A percentile compares a stretch with the other conserved stretches of the same genome.
Evolutionary conservation across 169 alveolate species (phyloP).

Genomic region (Besnoitia besnoiti): DNA sequence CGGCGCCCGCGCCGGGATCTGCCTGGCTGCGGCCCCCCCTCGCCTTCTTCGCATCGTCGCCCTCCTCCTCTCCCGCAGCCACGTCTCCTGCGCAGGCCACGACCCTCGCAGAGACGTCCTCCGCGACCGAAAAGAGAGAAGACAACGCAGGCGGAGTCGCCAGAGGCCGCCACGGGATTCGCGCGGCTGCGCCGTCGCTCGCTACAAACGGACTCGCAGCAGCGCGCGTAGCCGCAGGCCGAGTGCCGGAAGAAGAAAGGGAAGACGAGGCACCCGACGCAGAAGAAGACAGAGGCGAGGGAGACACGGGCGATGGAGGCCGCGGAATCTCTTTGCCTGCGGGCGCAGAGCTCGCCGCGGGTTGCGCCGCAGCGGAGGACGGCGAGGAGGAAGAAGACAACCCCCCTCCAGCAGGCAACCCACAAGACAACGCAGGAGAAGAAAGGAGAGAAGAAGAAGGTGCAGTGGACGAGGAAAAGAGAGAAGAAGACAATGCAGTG

Average conservation of each 20-base stretch:
- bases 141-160: neutral
- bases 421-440: neutral
- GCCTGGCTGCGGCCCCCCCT: neutral
- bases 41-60: neutral
- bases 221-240: neutral
- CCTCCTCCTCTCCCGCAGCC: neutral
- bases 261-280: neutral
- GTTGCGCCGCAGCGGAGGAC: neutral
- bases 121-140: neutral
- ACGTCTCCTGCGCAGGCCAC: neutral
- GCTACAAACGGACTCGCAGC: neutral
- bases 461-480: neutral
- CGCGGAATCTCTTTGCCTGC: neutral
- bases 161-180: neutral
- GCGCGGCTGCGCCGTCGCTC: neutral
- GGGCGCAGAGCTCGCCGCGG: neutral
- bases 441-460: neutral
- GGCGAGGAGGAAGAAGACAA: slow-evolving; percentile 13
- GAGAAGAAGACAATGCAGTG: neutral
- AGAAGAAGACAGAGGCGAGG: neutral
- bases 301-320: neutral
- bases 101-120: neutral
- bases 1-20: neutral
- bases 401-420: neutral
- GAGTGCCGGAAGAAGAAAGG: neutral